These are phyloP conservation scores for sweet orange (Citrus sinensis) DNA, from an alignment of 345 rosid genomes.

Conservation along the genomic window DNA sequence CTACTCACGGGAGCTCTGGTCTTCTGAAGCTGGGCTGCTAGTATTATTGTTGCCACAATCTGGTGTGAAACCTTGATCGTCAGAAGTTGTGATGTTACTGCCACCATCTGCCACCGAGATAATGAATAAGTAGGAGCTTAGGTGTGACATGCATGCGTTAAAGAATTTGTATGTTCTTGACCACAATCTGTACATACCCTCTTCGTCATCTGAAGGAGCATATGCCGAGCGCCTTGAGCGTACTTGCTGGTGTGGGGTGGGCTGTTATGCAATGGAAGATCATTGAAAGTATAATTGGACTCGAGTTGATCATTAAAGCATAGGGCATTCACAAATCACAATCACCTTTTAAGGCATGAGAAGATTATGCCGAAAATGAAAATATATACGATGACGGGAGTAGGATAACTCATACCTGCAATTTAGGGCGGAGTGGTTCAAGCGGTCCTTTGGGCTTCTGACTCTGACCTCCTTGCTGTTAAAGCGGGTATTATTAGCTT, in stretches of 20 bases:
- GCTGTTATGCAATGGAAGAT: constrained; percentile 31
- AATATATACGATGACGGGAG: neutral
- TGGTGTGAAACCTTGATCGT: constrained; percentile 14
- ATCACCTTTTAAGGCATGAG: neutral
- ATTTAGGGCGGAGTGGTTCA: constrained; percentile 84
- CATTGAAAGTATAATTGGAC: neutral
- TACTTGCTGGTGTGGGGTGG: constrained; percentile 70
- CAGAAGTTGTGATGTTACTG: neutral
- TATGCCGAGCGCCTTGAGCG: constrained; percentile 75
- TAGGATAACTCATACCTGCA: constrained; percentile 46
- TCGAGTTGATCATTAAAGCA: neutral
- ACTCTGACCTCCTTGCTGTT: constrained; percentile 71
- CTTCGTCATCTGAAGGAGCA: constrained; percentile 54
- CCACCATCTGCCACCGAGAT: neutral
- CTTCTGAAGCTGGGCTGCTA: neutral
- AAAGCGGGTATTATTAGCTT: neutral
- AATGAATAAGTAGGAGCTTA: neutral
- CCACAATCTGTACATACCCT: constrained; percentile 29
- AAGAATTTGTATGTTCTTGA: neutral
- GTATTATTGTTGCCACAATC: neutral
- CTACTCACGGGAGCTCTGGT: constrained; percentile 7
- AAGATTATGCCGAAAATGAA: neutral
- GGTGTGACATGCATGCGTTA: neutral
- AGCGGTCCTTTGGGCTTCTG: constrained; percentile 79
- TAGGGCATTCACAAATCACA: too few species aligned